Evolutionary conservation across 441 rosid species (phyloP).

Genomic region (Daphne laureola): DNA sequence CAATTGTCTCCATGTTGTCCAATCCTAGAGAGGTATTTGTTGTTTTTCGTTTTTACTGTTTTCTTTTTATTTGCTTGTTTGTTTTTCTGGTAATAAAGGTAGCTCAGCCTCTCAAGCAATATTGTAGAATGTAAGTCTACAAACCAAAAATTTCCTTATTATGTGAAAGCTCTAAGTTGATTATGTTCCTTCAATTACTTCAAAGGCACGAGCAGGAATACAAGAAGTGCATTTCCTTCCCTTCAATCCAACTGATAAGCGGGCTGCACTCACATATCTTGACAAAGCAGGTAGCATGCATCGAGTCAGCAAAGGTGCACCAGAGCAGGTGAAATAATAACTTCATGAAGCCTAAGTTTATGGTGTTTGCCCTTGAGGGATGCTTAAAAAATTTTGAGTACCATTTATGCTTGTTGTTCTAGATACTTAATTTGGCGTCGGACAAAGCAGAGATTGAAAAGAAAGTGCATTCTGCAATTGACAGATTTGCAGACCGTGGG

Average conservation of each 20-base stretch:
- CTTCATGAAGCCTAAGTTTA: slow-evolving; percentile 4
- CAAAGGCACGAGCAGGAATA: slow-evolving; percentile 49
- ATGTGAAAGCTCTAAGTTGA: slow-evolving; percentile 4
- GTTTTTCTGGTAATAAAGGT: no score
- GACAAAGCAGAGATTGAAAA: slow-evolving; percentile 36
- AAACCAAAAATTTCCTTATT: no score
- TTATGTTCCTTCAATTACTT: slow-evolving; percentile 1
- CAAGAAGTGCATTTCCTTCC: slow-evolving; percentile 61
- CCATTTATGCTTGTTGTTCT: slow-evolving; percentile 8
- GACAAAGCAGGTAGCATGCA: slow-evolving; percentile 45
- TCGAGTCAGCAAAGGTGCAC: slow-evolving; percentile 60
- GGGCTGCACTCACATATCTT: slow-evolving; percentile 48
- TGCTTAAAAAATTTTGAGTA: not conserved
- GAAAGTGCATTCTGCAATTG: slow-evolving; percentile 51
- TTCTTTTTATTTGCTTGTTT: no score
- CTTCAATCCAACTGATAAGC: slow-evolving; percentile 49
- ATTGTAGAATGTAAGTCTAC: no score
- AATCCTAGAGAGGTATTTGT: slow-evolving; percentile 50
- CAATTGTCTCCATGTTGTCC: slow-evolving; percentile 50
- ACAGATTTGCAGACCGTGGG: slow-evolving; percentile 62
- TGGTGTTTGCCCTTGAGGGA: not conserved
- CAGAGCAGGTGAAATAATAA: slow-evolving; percentile 37
- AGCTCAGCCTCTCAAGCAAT: not conserved
- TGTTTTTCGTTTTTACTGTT: no score
- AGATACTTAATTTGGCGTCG: slow-evolving; percentile 45